These are phyloP conservation scores for Termitomyces sp. DNA, from an alignment of 768 basidiomycete species.

Conservation along the genomic window DNA sequence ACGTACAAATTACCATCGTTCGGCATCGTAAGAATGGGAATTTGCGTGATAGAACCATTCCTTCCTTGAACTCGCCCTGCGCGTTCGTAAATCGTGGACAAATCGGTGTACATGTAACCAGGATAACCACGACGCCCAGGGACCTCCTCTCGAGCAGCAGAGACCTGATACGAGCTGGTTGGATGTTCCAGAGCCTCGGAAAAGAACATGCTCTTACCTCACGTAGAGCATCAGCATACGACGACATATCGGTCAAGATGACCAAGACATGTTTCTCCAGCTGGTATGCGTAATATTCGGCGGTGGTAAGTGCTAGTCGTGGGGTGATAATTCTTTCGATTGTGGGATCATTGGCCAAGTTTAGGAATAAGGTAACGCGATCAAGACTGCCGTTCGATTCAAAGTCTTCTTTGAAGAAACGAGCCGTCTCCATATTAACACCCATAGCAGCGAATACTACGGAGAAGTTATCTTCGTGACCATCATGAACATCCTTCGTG, in stretches of 20 bases:
- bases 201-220: slow-evolving; percentile 49
- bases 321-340: slow-evolving; percentile 99
- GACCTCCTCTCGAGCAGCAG: slow-evolving; percentile 98
- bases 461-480: slow-evolving; percentile 99
- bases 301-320: slow-evolving; percentile 94
- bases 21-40: slow-evolving; percentile 99
- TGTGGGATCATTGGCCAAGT: slow-evolving; percentile 97
- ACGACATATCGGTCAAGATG: slow-evolving; percentile 98
- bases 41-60: slow-evolving; percentile 99
- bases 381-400: slow-evolving; percentile 98
- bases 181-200: background rate
- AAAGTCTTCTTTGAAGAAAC: slow-evolving; percentile 99
- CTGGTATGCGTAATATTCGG: slow-evolving; percentile 99
- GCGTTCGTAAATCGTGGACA: slow-evolving; percentile 99
- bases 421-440: slow-evolving; percentile 99
- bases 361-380: slow-evolving; percentile 96
- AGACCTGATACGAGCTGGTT: slow-evolving; percentile 52
- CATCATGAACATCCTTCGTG: slow-evolving; percentile 96
- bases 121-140: slow-evolving; percentile 99
- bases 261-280: slow-evolving; percentile 99
- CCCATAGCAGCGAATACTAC: slow-evolving; percentile 99
- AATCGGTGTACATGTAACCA: slow-evolving; percentile 98
- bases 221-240: slow-evolving; percentile 94
- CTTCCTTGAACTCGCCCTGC: slow-evolving; percentile 96
- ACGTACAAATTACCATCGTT: slow-evolving; percentile 76